phyloP scores from a whole-genome alignment of 2,329 filamentous ascomycete species.

The Gliomastix tumulicola region DNA sequence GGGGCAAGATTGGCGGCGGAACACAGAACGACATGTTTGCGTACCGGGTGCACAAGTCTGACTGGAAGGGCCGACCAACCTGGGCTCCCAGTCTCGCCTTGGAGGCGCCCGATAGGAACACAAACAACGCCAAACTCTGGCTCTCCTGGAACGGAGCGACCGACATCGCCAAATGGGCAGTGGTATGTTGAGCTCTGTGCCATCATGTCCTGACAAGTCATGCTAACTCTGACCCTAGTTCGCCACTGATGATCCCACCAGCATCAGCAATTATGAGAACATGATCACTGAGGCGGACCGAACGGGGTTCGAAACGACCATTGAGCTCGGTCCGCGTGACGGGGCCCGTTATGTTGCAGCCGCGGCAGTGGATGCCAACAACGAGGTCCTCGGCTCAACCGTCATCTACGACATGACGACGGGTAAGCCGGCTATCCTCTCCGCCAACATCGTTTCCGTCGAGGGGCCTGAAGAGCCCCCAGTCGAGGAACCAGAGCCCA shows the following conservation, averaged over 20 bases:
- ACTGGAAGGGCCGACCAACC: conserved; percentile 16
- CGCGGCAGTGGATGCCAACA: conserved; percentile 13
- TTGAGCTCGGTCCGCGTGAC: conserved; percentile 8
- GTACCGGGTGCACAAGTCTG: conserved; percentile 16
- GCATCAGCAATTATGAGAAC: conserved; percentile 12
- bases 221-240: conserved; percentile 12
- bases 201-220: conserved; percentile 1
- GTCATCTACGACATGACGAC: conserved; percentile 16
- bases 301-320: conserved; percentile 17
- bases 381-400: conserved; percentile 15
- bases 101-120: conserved; percentile 13
- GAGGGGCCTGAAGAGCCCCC: no score
- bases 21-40: conserved; percentile 16
- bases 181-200: conserved; percentile 12
- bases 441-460: no score
- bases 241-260: conserved; percentile 11
- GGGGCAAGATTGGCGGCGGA: conserved; percentile 12
- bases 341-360: conserved; percentile 14
- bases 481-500: neutral
- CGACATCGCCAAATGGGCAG: conserved; percentile 16
- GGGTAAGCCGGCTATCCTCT: conserved; percentile 14
- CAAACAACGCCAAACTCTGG: conserved; percentile 14
- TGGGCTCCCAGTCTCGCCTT: conserved; percentile 19
- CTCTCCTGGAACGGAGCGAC: conserved; percentile 23
- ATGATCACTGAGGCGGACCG: conserved; percentile 12